Base-by-base conservation (phyloP, 2,329 filamentous ascomycete genomes). In the Sclerotinia minor region DNA sequence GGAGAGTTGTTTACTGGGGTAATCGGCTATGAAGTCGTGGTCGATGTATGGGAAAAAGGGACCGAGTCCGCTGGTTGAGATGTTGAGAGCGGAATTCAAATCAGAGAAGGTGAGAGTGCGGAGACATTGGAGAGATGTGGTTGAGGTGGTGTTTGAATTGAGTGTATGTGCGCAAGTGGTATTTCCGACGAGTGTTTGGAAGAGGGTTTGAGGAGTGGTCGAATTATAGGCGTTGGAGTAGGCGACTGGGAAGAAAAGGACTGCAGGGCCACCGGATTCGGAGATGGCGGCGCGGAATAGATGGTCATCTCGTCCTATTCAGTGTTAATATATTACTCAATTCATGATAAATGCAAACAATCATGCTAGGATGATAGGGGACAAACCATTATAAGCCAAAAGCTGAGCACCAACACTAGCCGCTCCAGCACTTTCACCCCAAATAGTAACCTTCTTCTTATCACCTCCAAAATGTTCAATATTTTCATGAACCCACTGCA, bases 1-100 rank as follows among this genome's bases (percentile, higher is more conserved):
- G 1, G 79, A 77, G 7, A 91, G 78, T 71, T 88, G 85, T 9
- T 81, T 75, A 13, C 83, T 84, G 1, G 82, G 83, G 70, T 81
- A 83, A 9, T 81, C 80, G 13, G 79, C 78, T 24, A 81, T 71
- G 60, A 81, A 79, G 60, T 80, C 79, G 21, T 72, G 69, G 58
- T 81, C 79, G 29, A 79, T 67, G 6, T 77, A 73, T 1, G 78
- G 70, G 69, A 69, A 52, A 79, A 75, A 73, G 8, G 67, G 66
- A 73, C 68, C 84, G 81, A 49, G 4, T n/a, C 54, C 58, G 9
- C 19, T 77, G 81, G 26, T 77, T 72, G 15, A 71, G 32, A 45
- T 63, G 38, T 72, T 73, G 73, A 74, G 58, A 68, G 58, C 74
- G 70, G 76, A 76, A 68, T 77, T 73, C 69, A 74, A 6, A 11